Percentiles rank a stretch among this genome's conserved stretches.
Evolutionary conservation across 2,329 filamentous ascomycete genomes (phyloP).

Genomic region (Pseudocercospora cruenta): DNA sequence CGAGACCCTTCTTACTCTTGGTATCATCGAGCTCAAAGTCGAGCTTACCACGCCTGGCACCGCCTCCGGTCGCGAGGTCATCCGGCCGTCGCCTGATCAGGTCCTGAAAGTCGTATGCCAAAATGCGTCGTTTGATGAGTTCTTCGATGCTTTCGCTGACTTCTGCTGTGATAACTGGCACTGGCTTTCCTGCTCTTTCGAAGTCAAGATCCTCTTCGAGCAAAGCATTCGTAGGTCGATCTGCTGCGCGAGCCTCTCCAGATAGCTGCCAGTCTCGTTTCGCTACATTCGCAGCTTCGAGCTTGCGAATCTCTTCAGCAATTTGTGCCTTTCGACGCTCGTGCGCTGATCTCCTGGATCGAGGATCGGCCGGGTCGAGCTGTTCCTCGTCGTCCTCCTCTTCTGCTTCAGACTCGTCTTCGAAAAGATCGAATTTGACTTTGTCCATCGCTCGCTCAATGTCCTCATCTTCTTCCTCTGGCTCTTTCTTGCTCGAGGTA

Average conservation of each 20-base stretch:
- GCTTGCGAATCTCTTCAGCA: constrained; percentile 83
- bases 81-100: constrained; percentile 81
- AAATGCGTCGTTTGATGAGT: constrained; percentile 89
- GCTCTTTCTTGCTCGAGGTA: constrained; percentile 40
- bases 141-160: constrained; percentile 89
- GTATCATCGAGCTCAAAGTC: constrained; percentile 78
- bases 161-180: constrained; percentile 90
- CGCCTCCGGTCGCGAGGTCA: constrained; percentile 63
- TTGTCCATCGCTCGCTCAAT: constrained; percentile 82
- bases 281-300: constrained; percentile 86
- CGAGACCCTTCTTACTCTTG: constrained; percentile 84
- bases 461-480: constrained; percentile 60
- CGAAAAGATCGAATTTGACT: constrained; percentile 84
- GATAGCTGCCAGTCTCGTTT: constrained; percentile 89
- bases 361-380: constrained; percentile 68
- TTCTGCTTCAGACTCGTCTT: constrained; percentile 70
- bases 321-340: constrained; percentile 85
- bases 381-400: constrained; percentile 59
- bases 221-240: constrained; percentile 86
- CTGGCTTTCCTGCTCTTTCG: constrained; percentile 90
- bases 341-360: constrained; percentile 78
- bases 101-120: constrained; percentile 90
- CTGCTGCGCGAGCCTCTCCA: constrained; percentile 81
- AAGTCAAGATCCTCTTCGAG: constrained; percentile 95
- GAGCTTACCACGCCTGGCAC: constrained; percentile 67